These are phyloP conservation scores for Borealophlyctis nickersoniae DNA, from an alignment of 192 early-diverging fungal genomes.

Conservation along the genomic window DNA sequence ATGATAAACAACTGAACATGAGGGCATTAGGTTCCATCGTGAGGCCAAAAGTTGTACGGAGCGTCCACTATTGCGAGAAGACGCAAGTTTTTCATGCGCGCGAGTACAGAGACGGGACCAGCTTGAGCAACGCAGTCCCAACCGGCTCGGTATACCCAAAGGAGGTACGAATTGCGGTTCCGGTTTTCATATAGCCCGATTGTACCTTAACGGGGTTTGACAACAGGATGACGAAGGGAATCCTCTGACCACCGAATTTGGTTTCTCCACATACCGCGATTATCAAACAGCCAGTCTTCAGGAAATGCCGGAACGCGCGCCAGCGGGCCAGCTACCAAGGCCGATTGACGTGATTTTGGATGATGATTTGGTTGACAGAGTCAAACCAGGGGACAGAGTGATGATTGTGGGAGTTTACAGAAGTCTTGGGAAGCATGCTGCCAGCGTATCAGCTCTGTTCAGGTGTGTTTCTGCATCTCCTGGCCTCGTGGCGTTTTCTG, in stretches of 20 bases:
- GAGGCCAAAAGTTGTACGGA: constrained; percentile 86
- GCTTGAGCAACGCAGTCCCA: constrained; percentile 61
- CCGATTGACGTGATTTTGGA: constrained; percentile 93
- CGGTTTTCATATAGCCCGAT: background rate
- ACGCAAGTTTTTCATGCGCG: constrained; percentile 76
- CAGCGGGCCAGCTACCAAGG: constrained; percentile 88
- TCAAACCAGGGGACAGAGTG: constrained; percentile 96
- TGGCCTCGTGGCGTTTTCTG: background rate
- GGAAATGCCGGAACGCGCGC: constrained; percentile 98
- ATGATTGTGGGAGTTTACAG: constrained; percentile 91
- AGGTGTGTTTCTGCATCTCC: constrained; percentile 41
- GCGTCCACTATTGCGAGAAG: constrained; percentile 90
- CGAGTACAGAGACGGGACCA: constrained; percentile 85
- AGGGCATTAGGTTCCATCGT: constrained; percentile 77
- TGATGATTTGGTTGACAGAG: constrained; percentile 91
- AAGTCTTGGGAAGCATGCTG: constrained; percentile 78
- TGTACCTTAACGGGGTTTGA: too few relatives aligned
- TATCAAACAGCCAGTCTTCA: constrained; percentile 92
- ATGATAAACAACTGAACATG: constrained; percentile 3
- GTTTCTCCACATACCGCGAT: constrained; percentile 83
- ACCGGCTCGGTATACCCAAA: constrained; percentile 87
- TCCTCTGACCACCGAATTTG: constrained; percentile 88
- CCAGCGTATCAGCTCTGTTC: constrained; percentile 77
- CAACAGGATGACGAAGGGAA: constrained; percentile 83
- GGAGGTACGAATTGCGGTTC: constrained; percentile 40